A percentile compares a stretch with the other conserved stretches of the same genome.
These are phyloP conservation scores for Apiotrichum veenhuisii DNA, from an alignment of 1,284 basidiomycete species.

Conservation along the genomic window DNA sequence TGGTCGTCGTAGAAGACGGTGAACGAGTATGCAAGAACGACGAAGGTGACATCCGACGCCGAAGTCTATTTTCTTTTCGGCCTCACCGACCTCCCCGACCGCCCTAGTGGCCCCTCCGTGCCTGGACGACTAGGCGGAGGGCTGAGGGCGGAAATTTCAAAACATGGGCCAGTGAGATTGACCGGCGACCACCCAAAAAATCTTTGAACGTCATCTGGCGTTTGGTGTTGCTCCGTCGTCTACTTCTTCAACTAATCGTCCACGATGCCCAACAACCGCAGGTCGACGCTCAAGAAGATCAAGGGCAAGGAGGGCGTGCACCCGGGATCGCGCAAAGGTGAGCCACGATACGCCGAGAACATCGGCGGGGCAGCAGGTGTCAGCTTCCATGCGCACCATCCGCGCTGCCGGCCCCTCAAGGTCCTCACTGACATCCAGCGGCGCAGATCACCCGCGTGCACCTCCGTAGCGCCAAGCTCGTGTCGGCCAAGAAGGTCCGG, in stretches of 20 bases:
- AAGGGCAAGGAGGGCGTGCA: conserved; percentile 48
- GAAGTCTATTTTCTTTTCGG: background rate
- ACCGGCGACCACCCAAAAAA: background rate
- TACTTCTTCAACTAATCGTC: conserved; percentile 6
- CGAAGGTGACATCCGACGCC: background rate
- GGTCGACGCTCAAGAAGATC: conserved; percentile 48
- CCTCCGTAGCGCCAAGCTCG: conserved; percentile 67
- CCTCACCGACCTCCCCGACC: too few relatives aligned
- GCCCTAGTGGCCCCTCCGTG: too few relatives aligned
- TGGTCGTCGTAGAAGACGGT: background rate
- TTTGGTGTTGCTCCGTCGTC: conserved; percentile 8
- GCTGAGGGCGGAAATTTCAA: too few relatives aligned
- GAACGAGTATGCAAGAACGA: background rate
- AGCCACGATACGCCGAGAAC: background rate
- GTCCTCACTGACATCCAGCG: conserved; percentile 52
- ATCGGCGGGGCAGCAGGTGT: background rate
- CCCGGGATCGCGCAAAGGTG: conserved; percentile 48
- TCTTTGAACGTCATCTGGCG: background rate
- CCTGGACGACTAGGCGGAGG: too few relatives aligned
- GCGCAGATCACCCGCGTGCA: conserved; percentile 69
- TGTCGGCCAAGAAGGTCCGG: conserved; percentile 54
- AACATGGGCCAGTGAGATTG: too few relatives aligned
- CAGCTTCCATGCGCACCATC: background rate
- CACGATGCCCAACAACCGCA: conserved; percentile 45
- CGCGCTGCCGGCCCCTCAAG: background rate